Base-by-base conservation (phyloP, 805 yeast genomes). In the Candida maesae region DNA sequence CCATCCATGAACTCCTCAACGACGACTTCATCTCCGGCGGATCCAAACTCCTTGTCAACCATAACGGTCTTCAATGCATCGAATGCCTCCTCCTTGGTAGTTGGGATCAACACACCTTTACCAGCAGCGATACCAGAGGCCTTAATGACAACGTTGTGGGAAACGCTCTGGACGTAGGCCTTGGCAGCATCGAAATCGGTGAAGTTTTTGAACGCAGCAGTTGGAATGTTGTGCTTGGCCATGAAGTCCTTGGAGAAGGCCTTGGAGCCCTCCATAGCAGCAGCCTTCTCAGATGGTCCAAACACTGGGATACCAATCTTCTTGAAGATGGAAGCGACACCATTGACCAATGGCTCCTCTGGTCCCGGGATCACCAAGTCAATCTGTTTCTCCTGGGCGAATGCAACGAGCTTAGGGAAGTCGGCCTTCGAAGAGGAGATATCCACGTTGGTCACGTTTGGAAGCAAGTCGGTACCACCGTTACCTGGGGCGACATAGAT, bases 91-190 rank as follows among this genome's bases (percentile, higher is more conserved):
- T 84, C 77, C 53, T 79, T 82, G 44, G 77, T 74, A 41, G 79
- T 73, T 42, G 99, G 99, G 56, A 93, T 90, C 64, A 93, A 70
- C 15, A 93, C 99, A 56, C 99, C 99, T 66, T 93, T 93, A 50
- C 99, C 99, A 25, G 95, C 99, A 40, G 99, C 99, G 52, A 93
- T 79, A 43, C 99, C 99, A 42, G 91, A 89, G 16, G 99, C 99
- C 70, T 93, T 93, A 63, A 93, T 81, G 32, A 93, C 99, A 29
- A 93, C 79, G 43, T 81, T 78, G 64, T 83, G 82, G 58, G 79
- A 76, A 27, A 81, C 75, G 32, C 73, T 58, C 44, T 73, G 70
- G 42, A 91, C 73, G 63, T 86, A 89, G 32, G 71, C 66, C 59
- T 72, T 78, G 14, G 99, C 99, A 27, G 72, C 73, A 42, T 81